A percentile compares a stretch with the other conserved stretches of the same genome.
Conservation (phyloP, 805 yeast genomes). For the Naumovozyma dairenensis region DNA sequence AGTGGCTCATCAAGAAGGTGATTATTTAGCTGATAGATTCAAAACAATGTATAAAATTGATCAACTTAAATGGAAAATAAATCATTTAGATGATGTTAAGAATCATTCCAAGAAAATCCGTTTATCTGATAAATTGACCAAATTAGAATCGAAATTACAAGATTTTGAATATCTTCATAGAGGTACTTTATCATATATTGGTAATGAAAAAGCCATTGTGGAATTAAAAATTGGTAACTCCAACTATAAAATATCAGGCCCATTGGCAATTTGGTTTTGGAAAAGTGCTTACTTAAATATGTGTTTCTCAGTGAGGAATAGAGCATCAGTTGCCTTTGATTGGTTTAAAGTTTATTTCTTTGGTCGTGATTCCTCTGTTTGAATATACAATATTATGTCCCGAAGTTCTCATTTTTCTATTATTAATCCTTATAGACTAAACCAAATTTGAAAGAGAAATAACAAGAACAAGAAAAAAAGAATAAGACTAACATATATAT, state of each 20-base stretch:
- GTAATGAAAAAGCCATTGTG: slow-evolving; percentile 88
- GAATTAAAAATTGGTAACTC: slow-evolving; percentile 73
- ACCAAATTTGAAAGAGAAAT: too few relatives aligned
- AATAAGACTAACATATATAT: too few relatives aligned
- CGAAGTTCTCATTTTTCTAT: too few relatives aligned
- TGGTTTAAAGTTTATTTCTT: slow-evolving; percentile 83
- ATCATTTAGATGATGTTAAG: slow-evolving; percentile 23
- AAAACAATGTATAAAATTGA: slow-evolving; percentile 55
- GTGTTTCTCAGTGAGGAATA: slow-evolving; percentile 85
- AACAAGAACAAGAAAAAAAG: too few relatives aligned
- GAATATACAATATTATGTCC: too few relatives aligned
- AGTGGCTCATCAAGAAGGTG: slow-evolving; percentile 93
- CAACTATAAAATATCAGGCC: slow-evolving; percentile 73
- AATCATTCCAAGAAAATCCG: slow-evolving; percentile 22
- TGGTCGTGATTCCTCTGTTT: slow-evolving; percentile 68
- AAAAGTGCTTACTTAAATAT: slow-evolving; percentile 86
- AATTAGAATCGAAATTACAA: slow-evolving; percentile 34
- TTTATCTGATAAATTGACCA: slow-evolving; percentile 37
- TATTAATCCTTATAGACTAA: too few relatives aligned
- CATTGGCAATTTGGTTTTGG: slow-evolving; percentile 87
- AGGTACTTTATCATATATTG: slow-evolving; percentile 92
- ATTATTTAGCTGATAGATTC: slow-evolving; percentile 64
- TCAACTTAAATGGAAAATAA: slow-evolving; percentile 37
- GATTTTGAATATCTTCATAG: slow-evolving; percentile 77
- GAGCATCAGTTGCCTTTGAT: slow-evolving; percentile 74